These are phyloP conservation scores for Fermentozyma sake DNA, from an alignment of 1,139 yeast species.

Conservation along the genomic window DNA sequence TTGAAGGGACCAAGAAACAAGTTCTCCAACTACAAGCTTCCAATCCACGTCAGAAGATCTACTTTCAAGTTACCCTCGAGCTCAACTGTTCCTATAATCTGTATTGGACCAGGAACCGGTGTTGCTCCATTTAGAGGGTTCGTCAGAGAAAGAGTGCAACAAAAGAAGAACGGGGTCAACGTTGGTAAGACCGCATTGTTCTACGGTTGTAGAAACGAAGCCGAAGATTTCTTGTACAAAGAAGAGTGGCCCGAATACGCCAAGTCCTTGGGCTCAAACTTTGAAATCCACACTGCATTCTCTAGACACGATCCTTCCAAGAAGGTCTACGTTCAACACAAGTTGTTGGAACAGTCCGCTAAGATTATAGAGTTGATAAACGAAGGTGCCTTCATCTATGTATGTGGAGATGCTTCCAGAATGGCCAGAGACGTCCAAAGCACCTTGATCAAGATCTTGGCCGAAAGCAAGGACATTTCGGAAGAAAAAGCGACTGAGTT, in stretches of 20 bases:
- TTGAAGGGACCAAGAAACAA: conserved; percentile 76
- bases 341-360: conserved; percentile 53
- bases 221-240: conserved; percentile 75
- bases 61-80: conserved; percentile 92
- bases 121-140: conserved; percentile 97
- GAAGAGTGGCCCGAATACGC: conserved; percentile 83
- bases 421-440: conserved; percentile 97
- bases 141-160: conserved; percentile 67
- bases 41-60: conserved; percentile 91
- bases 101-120: conserved; percentile 98
- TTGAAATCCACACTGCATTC: conserved; percentile 78
- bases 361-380: conserved; percentile 56
- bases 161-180: conserved; percentile 36
- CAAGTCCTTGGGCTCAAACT: conserved; percentile 57
- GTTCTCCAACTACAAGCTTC: conserved; percentile 57
- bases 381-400: conserved; percentile 83
- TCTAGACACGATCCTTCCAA: conserved; percentile 63
- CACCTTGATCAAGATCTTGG: conserved; percentile 60
- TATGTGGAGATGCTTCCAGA: conserved; percentile 93
- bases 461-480: conserved; percentile 53
- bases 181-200: conserved; percentile 76
- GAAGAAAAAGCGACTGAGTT: conserved; percentile 71
- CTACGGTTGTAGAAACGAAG: conserved; percentile 77
- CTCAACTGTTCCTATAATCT: conserved; percentile 76
- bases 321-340: conserved; percentile 88